phyloP scores from a whole-genome alignment of 2,329 filamentous ascomycete genomes.

The Trichoderma gracile region DNA sequence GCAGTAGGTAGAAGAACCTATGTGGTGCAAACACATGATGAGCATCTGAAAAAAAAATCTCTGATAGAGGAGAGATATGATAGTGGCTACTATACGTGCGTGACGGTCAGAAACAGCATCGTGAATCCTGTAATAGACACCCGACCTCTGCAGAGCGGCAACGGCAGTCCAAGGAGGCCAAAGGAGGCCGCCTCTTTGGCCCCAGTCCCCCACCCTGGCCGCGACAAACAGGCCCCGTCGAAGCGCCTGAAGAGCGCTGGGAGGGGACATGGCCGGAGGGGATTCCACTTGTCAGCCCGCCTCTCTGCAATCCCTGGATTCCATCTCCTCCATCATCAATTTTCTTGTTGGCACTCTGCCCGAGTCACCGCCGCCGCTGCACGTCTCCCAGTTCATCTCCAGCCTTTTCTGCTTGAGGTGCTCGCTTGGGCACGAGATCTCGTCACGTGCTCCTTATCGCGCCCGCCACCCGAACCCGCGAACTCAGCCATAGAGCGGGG shows the following conservation, averaged over 20 bases:
- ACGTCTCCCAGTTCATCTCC: not conserved
- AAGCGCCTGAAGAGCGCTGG: conserved; percentile 6
- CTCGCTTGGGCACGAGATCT: not conserved
- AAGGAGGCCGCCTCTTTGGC: conserved; percentile 20
- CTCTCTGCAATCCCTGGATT: conserved; percentile 23
- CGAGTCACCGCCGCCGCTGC: too few relatives aligned
- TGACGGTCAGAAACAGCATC: too few relatives aligned
- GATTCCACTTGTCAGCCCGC: conserved; percentile 25
- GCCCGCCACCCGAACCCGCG: conserved; percentile 17
- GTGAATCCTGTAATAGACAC: too few relatives aligned
- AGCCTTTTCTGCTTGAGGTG: not conserved
- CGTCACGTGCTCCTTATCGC: conserved; percentile 26
- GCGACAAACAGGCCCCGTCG: conserved; percentile 17
- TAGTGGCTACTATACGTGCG: too few relatives aligned
- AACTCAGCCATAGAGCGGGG: conserved; percentile 23
- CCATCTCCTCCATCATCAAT: conserved; percentile 22
- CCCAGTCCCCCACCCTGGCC: conserved; percentile 4
- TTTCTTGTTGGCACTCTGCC: not conserved
- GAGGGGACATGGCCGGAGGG: not conserved
- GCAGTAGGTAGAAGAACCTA: too few relatives aligned
- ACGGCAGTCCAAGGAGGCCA: conserved; percentile 3
- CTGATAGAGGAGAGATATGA: too few relatives aligned
- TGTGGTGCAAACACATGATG: too few relatives aligned
- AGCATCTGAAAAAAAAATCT: too few relatives aligned
- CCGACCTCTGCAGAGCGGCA: not conserved